phyloP scores from a whole-genome alignment of 257 asterid species.

The Catharanthus roseus region DNA sequence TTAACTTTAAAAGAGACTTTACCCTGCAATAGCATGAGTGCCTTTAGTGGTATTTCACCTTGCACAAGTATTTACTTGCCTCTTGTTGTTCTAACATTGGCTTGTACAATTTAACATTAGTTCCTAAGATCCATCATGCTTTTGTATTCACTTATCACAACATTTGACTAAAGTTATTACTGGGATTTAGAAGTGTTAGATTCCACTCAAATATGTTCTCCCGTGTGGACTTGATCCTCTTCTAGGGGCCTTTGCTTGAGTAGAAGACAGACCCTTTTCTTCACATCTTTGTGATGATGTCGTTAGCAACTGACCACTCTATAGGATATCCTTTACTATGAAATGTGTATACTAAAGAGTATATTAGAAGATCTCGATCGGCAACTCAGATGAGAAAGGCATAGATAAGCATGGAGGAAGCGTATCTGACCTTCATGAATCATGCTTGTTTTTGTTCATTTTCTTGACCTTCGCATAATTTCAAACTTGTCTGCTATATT shows the following conservation, averaged over 20 bases:
- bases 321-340: too few relatives aligned
- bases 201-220: background rate
- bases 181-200: background rate
- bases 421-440: background rate
- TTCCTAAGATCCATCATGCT: background rate
- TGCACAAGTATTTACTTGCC: too few relatives aligned
- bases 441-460: too few relatives aligned
- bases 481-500: background rate
- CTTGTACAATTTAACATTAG: background rate
- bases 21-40: background rate
- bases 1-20: background rate
- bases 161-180: background rate
- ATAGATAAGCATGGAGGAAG: background rate
- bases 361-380: too few relatives aligned
- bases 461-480: too few relatives aligned
- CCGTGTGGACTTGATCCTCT: background rate
- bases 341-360: too few relatives aligned
- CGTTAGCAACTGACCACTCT: background rate
- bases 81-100: background rate
- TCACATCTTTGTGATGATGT: background rate
- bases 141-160: background rate
- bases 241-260: background rate
- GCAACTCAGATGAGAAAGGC: too few relatives aligned
- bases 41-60: too few relatives aligned
- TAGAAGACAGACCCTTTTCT: too few relatives aligned